Percentiles rank a stretch among this genome's conserved stretches.
Evolutionary conservation across 805 yeast genomes (phyloP).

Genomic region (Metschnikowia proteae): DNA sequence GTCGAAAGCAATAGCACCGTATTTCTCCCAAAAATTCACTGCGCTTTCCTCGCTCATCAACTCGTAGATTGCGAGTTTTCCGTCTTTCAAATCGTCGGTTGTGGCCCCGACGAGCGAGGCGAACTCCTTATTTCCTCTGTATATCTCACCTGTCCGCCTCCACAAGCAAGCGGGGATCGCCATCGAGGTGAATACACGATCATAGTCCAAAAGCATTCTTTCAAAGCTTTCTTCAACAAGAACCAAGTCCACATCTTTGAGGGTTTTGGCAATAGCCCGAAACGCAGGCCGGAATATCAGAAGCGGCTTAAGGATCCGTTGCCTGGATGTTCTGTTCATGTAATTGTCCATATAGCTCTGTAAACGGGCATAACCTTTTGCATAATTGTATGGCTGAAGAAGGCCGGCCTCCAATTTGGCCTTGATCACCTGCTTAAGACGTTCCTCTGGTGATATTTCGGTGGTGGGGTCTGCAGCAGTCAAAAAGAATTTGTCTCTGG

Average conservation of each 20-base stretch:
- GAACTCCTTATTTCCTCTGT: conserved; percentile 92
- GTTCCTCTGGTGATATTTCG: conserved; percentile 89
- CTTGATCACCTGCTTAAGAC: conserved; percentile 87
- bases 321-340: conserved; percentile 80
- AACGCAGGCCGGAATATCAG: conserved; percentile 88
- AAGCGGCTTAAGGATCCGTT: conserved; percentile 80
- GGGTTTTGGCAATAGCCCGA: conserved; percentile 83
- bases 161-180: conserved; percentile 97
- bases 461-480: conserved; percentile 98
- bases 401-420: conserved; percentile 94
- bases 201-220: conserved; percentile 88
- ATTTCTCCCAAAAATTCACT: conserved; percentile 96
- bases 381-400: conserved; percentile 88
- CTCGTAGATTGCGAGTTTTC: conserved; percentile 87
- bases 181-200: conserved; percentile 93
- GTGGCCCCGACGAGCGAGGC: conserved; percentile 87
- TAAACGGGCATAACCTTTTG: conserved; percentile 85
- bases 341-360: conserved; percentile 90
- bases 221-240: conserved; percentile 93
- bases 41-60: conserved; percentile 94
- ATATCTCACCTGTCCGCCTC: conserved; percentile 96
- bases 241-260: conserved; percentile 87
- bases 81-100: conserved; percentile 88
- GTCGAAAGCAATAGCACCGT: conserved; percentile 94
- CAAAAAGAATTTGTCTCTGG: conserved; percentile 86